Base-by-base conservation (phyloP, 495 filamentous ascomycete species). In the Durotheca rogersii region DNA sequence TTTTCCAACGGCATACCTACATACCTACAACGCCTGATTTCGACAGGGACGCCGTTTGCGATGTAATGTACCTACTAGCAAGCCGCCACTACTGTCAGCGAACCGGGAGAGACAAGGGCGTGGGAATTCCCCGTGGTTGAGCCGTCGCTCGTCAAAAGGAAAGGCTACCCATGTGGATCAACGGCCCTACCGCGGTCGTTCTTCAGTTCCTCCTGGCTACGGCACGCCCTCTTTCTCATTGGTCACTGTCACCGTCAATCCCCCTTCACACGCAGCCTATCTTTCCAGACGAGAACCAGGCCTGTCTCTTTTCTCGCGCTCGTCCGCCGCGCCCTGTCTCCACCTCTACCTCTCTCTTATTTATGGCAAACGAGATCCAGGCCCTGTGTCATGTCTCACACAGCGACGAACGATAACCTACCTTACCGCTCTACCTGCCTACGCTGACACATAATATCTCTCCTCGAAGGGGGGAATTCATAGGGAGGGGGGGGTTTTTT, bases 41-140 rank as follows among this genome's bases (percentile, higher is more conserved):
- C 34, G 39, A n/a, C n/a, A n/a, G n/a, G n/a, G n/a, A n/a, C n/a
- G n/a, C n/a, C n/a, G n/a, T n/a, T n/a, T n/a, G n/a, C n/a, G n/a
- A n/a, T n/a, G n/a, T n/a, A n/a, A n/a, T n/a, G n/a, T n/a, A n/a
- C n/a, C n/a, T n/a, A n/a, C n/a, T n/a, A n/a, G n/a, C n/a, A n/a
- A n/a, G n/a, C n/a, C n/a, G n/a, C n/a, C n/a, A n/a, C n/a, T n/a
- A n/a, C n/a, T 44, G 52, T 44, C 27, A 32, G 45, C 50, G 43
- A 34, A n/a, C 48, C 43, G 21, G 44, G 17, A 58, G 49, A 58
- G 48, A 58, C 55, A 58, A 53, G 49, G 49, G 55, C 49, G 11
- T 40, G 35, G 29, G 37, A 60, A 65, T 62, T 62, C 62, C 59
- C 62, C 62, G 62, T 51, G 59, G 62, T 62, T 60, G 62, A 65